Base-by-base conservation (phyloP, 352 stramenopile genomes). In the Phytophthora aleatoria region DNA sequence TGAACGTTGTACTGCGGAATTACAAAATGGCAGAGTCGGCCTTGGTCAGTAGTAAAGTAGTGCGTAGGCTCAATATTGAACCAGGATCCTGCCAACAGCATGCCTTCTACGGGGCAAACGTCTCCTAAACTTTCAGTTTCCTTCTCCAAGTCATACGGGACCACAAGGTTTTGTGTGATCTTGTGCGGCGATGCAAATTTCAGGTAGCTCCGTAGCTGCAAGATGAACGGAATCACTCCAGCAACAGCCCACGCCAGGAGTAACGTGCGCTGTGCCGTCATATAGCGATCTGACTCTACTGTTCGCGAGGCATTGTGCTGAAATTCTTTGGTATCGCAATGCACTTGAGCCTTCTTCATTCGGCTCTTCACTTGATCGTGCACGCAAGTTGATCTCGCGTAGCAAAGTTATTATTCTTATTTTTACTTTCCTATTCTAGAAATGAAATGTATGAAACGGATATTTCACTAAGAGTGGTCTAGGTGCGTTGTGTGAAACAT, bases 1-100 rank as follows among this genome's bases (percentile, higher is more conserved):
- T 73, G 65, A 9, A 73, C 57, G n/a, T 69, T 73, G 43, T 73
- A 73, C 41, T 73, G 65, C 1, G 65, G 65, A 2, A 56, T 30
- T 5, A 73, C 65, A 42, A 64, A 61, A 33, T 66, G 65, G 26
- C 65, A 69, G 20, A 66, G 42, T 31, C 13, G 33, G 15, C 43
- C 36, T 16, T 50, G 24, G 11, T 3, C 3, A 11, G 36, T 57
- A 2, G 48, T 50, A 42, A 60, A 62, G 41, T 66, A 69, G 50
- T 73, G 53, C 5, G 53, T 69, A 7, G 59, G 39, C 15, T 74
- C 13, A n/a, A 41, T 41, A 6, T 41, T 41, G 12, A 41, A 41
- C 35, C 35, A 41, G 35, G 35, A 41, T 41, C 12, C 10, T n/a
- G 35, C 10, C 8, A 41, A n/a, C 3, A 41, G 2, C 35, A 41